Evolutionary conservation across 768 basidiomycete species (phyloP), one percentile per base, ranked within the genome.

Genomic region (Mycena sanguinolenta): DNA sequence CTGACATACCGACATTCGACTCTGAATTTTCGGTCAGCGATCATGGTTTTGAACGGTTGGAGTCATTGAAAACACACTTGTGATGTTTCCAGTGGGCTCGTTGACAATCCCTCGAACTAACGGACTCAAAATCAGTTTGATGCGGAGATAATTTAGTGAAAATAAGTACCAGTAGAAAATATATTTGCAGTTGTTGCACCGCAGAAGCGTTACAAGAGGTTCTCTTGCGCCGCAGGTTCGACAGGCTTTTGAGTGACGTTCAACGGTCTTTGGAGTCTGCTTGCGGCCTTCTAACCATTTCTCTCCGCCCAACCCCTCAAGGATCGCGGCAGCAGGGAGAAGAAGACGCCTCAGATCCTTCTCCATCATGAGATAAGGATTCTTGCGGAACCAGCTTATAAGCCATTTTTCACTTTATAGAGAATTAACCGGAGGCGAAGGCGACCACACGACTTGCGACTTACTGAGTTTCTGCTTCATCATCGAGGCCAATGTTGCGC

Each of bases 51-150:
- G 32, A 39, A 39, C 39, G 3, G 36, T 38, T 6, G 28, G 4
- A 46, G 6, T 4, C 7, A 46, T 46, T 5, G 44, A 65, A 38
- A 5, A 76, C 75, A 19, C 39, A 77, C 76, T 76, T 78, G 65
- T 78, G 78, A 25, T 62, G 23, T 21, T 70, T 69, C 75, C 76
- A 79, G 28, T 77, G 63, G 4, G 52, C 49, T 49, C 34, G 71
- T 42, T 78, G 77, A n/a, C 78, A 79, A 30, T 75, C 74, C 55
- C 62, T 73, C 2, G 75, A 76, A 64, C 77, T 78, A 32, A 46
- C 19, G 44, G 3, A 39, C 4, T 8, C 27, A 12, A 39, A 32
- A 34, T 59, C 25, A 39, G 7, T 10, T 25, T 25, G 21, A 5
- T 16, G n/a, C 2, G 23, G 17, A n/a, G 27, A 23, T 12, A 46